Evolutionary conservation across 75 land plant species (phyloP).

Genomic region (Sequoiadendron giganteum): DNA sequence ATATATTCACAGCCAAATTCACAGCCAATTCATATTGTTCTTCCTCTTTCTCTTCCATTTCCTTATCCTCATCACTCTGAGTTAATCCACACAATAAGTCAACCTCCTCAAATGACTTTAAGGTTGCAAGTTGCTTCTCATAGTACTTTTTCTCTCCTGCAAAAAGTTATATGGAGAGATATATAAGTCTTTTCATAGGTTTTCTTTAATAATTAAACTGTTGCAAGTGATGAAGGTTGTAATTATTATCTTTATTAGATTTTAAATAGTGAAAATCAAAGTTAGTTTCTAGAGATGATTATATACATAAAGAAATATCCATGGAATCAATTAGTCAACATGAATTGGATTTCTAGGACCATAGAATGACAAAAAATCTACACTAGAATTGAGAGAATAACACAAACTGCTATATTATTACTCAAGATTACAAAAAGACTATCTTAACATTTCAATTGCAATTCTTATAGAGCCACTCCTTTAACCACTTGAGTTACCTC

Average conservation of each 20-base stretch:
- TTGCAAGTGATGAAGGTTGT: not conserved
- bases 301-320: not conserved
- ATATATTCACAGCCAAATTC: slow-evolving; percentile 63
- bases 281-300: not conserved
- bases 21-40: slow-evolving; percentile 35
- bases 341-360: too few species aligned
- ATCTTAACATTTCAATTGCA: too few species aligned
- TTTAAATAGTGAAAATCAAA: not conserved
- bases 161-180: not conserved
- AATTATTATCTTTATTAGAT: not conserved
- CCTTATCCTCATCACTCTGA: slow-evolving; percentile 24
- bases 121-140: slow-evolving; percentile 57
- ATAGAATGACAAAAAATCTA: too few species aligned
- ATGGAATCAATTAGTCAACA: not conserved
- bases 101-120: slow-evolving; percentile 68
- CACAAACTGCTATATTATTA: too few species aligned
- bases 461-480: too few species aligned
- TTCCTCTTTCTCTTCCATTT: slow-evolving; percentile 26
- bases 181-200: not conserved
- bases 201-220: not conserved
- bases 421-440: too few species aligned
- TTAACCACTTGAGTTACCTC: too few species aligned
- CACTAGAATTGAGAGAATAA: too few species aligned
- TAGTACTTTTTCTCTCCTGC: slow-evolving; percentile 70
- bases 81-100: slow-evolving; percentile 31